A percentile compares a stretch with the other conserved stretches of the same genome.
Evolutionary conservation across 2,329 filamentous ascomycete genomes (phyloP).

Genomic region (Pestalotiopsis fici): DNA sequence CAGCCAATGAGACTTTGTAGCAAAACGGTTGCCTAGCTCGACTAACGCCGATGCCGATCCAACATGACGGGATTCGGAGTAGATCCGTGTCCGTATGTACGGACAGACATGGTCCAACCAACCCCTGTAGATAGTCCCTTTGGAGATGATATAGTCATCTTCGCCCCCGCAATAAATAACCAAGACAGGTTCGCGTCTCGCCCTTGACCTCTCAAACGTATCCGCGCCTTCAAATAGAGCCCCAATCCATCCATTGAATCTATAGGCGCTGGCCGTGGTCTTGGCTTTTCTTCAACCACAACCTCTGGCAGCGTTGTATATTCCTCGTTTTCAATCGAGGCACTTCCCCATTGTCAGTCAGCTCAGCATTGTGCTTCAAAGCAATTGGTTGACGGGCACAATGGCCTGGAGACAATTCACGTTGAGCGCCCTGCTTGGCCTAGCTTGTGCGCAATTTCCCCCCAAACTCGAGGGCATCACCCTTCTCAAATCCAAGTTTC

Average conservation of each 20-base stretch:
- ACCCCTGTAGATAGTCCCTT: neutral
- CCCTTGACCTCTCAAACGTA: neutral
- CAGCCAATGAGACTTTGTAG: neutral
- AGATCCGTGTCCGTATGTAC: neutral
- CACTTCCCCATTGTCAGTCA: neutral
- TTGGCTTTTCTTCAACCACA: neutral
- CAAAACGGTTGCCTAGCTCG: neutral
- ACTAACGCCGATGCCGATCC: neutral
- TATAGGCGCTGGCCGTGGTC: neutral
- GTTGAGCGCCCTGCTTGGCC: slow-evolving; percentile 6
- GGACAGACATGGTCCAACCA: neutral
- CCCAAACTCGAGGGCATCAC: slow-evolving; percentile 35
- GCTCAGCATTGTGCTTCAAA: no score
- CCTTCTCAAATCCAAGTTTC: slow-evolving; percentile 55
- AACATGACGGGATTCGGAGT: neutral
- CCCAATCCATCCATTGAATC: no score
- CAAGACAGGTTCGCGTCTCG: neutral
- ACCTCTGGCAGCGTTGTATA: neutral
- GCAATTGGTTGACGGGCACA: neutral
- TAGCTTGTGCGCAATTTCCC: slow-evolving; percentile 27
- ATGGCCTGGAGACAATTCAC: neutral
- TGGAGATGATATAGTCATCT: neutral
- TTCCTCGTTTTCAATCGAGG: neutral
- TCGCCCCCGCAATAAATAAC: neutral
- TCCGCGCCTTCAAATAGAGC: neutral